Percentiles rank a stretch among this genome's conserved stretches.
Evolutionary conservation across 2,329 filamentous ascomycete genomes (phyloP).

Genomic region (Cyclaneusma minus): DNA sequence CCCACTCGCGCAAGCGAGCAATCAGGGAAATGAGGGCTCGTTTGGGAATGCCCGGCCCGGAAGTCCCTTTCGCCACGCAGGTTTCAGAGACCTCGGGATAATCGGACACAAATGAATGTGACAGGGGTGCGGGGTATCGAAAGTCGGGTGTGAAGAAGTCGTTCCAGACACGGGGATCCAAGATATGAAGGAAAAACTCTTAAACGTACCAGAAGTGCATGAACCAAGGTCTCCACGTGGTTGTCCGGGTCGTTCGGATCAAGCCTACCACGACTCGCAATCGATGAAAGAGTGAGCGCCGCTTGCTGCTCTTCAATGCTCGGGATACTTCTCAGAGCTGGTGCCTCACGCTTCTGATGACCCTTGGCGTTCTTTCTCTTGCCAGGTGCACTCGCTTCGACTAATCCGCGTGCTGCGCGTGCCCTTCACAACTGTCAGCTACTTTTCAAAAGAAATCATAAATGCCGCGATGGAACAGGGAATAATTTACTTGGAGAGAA

Average conservation of each 20-base stretch:
- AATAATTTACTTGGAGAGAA: slow-evolving; percentile 44
- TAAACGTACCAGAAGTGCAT: slow-evolving; percentile 45
- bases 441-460: slow-evolving; percentile 13
- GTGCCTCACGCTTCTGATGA: background rate
- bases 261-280: slow-evolving; percentile 33
- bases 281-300: slow-evolving; percentile 44
- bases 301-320: slow-evolving; percentile 45
- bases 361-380: background rate
- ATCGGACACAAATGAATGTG: no score
- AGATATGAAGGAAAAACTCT: no score
- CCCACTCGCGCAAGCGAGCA: no score
- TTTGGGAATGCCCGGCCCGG: no score
- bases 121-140: no score
- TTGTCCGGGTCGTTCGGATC: slow-evolving; percentile 25
- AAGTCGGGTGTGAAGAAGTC: no score
- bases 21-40: no score
- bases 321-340: background rate
- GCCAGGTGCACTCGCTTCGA: slow-evolving; percentile 15
- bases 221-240: slow-evolving; percentile 33
- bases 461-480: no score
- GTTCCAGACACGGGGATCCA: no score
- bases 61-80: no score
- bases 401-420: slow-evolving; percentile 20
- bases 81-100: no score
- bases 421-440: slow-evolving; percentile 20